Evolutionary conservation across 2,329 filamentous ascomycete genomes (phyloP).

Genomic region (Verruconis gallopava): DNA sequence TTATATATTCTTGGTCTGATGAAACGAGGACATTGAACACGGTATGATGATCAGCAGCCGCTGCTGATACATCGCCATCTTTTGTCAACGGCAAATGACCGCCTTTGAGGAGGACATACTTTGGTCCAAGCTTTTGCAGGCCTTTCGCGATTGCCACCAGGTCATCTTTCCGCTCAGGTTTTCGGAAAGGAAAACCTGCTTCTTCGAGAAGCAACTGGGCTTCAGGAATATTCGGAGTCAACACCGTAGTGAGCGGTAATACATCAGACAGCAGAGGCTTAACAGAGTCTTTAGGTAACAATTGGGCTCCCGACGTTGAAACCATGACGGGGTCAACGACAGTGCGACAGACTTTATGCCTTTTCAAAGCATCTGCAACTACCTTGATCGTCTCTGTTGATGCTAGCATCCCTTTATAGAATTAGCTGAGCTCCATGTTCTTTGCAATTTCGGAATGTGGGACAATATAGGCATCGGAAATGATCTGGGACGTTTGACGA

Average conservation of each 20-base stretch:
- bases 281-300: constrained; percentile 55
- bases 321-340: constrained; percentile 85
- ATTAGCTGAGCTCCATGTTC: too few species aligned
- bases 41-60: constrained; percentile 45
- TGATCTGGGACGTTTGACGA: too few species aligned
- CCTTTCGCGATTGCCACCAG: constrained; percentile 55
- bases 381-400: constrained; percentile 56
- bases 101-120: constrained; percentile 78
- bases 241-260: constrained; percentile 51
- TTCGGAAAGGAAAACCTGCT: constrained; percentile 28
- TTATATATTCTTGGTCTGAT: constrained; percentile 40
- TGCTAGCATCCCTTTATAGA: constrained; percentile 60
- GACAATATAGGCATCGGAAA: too few species aligned
- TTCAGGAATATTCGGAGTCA: constrained; percentile 71
- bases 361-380: constrained; percentile 50
- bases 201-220: constrained; percentile 50
- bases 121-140: constrained; percentile 56
- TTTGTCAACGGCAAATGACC: constrained; percentile 71
- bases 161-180: constrained; percentile 48
- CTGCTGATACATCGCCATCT: constrained; percentile 42
- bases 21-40: constrained; percentile 71
- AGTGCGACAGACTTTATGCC: constrained; percentile 43
- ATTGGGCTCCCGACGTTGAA: constrained; percentile 60
- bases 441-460: neutral
- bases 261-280: constrained; percentile 45